Evolutionary conservation across 495 filamentous ascomycete species (phyloP).

Genomic region (Penicillium paradoxum): DNA sequence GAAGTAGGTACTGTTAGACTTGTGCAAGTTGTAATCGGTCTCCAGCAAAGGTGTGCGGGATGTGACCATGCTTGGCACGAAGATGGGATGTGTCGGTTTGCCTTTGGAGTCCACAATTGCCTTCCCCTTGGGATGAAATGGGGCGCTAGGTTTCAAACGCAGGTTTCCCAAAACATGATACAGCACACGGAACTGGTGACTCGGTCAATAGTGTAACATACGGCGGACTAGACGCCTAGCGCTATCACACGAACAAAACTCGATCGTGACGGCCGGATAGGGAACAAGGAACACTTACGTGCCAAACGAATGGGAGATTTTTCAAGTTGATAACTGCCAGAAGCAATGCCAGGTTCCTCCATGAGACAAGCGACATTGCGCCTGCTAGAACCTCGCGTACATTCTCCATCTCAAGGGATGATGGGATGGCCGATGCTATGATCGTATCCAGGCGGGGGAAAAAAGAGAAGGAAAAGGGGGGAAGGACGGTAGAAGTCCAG

Average conservation of each 20-base stretch:
- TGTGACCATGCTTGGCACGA: conserved; percentile 48
- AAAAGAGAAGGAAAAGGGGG: neutral
- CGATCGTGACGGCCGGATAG: neutral
- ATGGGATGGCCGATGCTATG: neutral
- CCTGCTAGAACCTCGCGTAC: conserved; percentile 22
- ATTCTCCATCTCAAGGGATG: conserved; percentile 13
- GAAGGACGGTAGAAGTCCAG: neutral
- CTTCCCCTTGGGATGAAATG: conserved; percentile 32
- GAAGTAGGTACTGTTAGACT: conserved; percentile 74
- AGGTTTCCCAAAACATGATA: conserved; percentile 48
- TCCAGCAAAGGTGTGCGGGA: conserved; percentile 53
- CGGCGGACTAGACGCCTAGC: neutral
- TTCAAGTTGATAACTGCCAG: conserved; percentile 58
- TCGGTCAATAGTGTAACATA: conserved; percentile 15
- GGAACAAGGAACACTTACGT: conserved; percentile 43
- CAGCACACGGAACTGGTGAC: conserved; percentile 43
- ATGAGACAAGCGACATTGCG: conserved; percentile 34
- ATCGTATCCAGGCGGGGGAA: neutral
- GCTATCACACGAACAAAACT: neutral
- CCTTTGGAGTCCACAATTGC: conserved; percentile 27
- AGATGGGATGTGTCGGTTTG: conserved; percentile 46
- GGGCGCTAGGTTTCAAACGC: conserved; percentile 37
- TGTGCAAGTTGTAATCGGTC: conserved; percentile 66
- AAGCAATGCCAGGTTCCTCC: conserved; percentile 50
- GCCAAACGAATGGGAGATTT: conserved; percentile 58